These are phyloP conservation scores for Chlamydomonas reinhardtii DNA, from an alignment of 163 green algal genomes.

Conservation along the genomic window DNA sequence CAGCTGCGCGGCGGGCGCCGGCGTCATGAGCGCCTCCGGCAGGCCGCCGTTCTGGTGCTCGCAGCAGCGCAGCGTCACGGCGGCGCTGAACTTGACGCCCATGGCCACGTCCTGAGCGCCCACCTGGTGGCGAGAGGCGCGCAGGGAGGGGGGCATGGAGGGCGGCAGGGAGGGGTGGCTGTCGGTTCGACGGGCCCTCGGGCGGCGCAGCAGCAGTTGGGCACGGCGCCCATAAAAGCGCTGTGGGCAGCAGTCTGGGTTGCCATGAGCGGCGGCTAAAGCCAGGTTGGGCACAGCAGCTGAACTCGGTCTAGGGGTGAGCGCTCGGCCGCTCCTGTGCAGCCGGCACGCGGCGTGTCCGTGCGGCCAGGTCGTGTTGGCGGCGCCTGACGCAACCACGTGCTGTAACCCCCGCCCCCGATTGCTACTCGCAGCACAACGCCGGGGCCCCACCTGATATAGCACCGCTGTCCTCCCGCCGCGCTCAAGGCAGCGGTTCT, in stretches of 20 bases:
- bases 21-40: conserved; percentile 5
- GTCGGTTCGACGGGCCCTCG: background rate
- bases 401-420: too few species aligned
- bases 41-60: conserved; percentile 62
- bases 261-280: too few species aligned
- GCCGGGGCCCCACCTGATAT: conserved; percentile 55
- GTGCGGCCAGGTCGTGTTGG: too few species aligned
- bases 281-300: background rate
- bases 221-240: too few species aligned
- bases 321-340: too few species aligned
- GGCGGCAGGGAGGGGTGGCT: background rate
- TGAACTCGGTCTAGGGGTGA: too few species aligned
- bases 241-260: too few species aligned
- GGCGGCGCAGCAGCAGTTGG: too few species aligned
- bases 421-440: too few species aligned
- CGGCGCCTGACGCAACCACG: too few species aligned
- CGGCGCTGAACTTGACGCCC: conserved; percentile 85
- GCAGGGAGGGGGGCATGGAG: too few species aligned
- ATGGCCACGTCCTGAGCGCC: conserved; percentile 83
- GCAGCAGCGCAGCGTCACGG: conserved; percentile 80
- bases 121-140: conserved; percentile 62
- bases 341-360: too few species aligned
- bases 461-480: conserved; percentile 55
- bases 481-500: conserved; percentile 82
- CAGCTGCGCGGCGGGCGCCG: background rate